Evolutionary conservation across 2,329 filamentous ascomycete genomes (phyloP).

Genomic region (Trichoderma endophyticum): DNA sequence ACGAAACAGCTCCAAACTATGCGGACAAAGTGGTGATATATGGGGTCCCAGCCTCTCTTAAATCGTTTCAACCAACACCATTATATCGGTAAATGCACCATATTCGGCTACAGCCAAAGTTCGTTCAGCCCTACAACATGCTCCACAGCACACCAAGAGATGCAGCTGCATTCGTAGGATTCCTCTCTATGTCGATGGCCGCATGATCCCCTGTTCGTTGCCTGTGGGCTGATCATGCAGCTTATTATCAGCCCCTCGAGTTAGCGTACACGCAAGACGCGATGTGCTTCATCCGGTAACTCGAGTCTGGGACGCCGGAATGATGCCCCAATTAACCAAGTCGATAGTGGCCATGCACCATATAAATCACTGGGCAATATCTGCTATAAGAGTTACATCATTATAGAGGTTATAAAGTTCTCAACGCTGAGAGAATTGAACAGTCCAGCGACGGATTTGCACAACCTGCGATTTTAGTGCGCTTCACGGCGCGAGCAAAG

Average conservation of each 20-base stretch:
- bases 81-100: not conserved
- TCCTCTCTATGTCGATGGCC: not conserved
- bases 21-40: not conserved
- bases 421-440: not conserved
- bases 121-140: not conserved
- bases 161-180: not conserved
- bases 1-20: not conserved
- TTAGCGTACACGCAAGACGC: not conserved
- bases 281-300: not conserved
- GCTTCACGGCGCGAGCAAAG: not conserved
- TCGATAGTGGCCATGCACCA: not conserved
- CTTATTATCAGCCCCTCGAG: not conserved
- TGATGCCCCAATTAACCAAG: no score
- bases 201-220: not conserved
- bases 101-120: not conserved
- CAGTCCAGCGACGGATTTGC: not conserved
- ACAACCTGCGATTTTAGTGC: not conserved
- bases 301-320: not conserved
- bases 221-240: not conserved
- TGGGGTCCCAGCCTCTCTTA: not conserved
- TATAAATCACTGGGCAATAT: not conserved
- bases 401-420: not conserved
- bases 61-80: not conserved
- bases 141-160: not conserved
- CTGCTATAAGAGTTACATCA: not conserved